Evolutionary conservation across 345 rosid species (phyloP), one percentile per base, ranked within the genome.

Genomic region (Populus davidiana): DNA sequence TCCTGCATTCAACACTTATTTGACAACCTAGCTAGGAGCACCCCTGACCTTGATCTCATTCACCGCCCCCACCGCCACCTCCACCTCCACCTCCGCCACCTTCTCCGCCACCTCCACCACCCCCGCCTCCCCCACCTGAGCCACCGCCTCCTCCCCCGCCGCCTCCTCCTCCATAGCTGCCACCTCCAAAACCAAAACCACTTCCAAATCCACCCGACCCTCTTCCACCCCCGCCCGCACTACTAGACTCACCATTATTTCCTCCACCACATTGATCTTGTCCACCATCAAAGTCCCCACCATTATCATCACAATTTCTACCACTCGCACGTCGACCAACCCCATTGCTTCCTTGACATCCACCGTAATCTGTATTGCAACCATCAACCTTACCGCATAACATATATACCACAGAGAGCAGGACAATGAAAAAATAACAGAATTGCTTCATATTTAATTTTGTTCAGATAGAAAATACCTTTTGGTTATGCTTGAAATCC

Each of bases 151-250:
- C 77, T 0, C 78, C 82, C 0, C 73, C 73, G 0, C 81, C 81
- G 0, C 77, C 69, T 2, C 78, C 68, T 14, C 73, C 78, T n/a
- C 82, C 78, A 12, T 43, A 54, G 5, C 39, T 54, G 43, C 75
- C 73, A 79, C 69, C 62, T 44, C 74, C 77, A 59, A 12, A 73
- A 10, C 78, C 78, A 18, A 18, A 74, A 62, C 70, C 78, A 27
- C 49, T 41, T 3, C 78, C 82, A 59, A 44, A 59, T 59, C 78
- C 77, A 21, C 72, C 61, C 1, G 1, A 67, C 10, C 75, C 78
- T 2, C 71, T 69, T 8, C 79, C 79, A 4, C 73, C 75, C 0
- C 82, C 75, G 0, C 74, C 78, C 2, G 47, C 72, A 0, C 64
- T 36, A 0, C 72, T 71, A 3, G 27, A n/a, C 5, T 35, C 71